Evolutionary conservation across 371 early-diverging fungal species (phyloP).

Genomic region (Mucor velutinosus): DNA sequence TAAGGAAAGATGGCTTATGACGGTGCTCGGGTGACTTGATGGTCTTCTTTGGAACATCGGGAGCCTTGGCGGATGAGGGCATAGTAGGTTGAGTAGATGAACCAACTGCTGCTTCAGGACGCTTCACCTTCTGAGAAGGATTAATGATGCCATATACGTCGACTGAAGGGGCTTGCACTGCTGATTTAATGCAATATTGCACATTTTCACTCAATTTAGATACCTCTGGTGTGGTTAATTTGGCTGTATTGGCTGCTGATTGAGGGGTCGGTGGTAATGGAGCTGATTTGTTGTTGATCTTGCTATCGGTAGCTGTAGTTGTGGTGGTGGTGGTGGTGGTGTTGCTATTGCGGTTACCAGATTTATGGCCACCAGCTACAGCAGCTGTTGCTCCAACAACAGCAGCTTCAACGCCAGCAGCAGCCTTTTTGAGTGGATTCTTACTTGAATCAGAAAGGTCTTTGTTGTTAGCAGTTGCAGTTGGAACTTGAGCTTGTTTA

Average conservation of each 20-base stretch:
- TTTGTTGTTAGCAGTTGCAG: neutral
- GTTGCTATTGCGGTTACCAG: neutral
- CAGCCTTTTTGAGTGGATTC: neutral
- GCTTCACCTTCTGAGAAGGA: neutral
- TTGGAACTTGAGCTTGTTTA: neutral
- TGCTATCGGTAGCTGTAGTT: neutral
- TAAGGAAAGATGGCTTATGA: neutral
- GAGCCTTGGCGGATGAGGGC: conserved; percentile 12
- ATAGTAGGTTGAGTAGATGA: conserved; percentile 1
- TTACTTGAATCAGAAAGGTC: neutral
- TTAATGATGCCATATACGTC: conserved; percentile 3
- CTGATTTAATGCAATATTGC: conserved; percentile 15
- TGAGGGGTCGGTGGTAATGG: neutral
- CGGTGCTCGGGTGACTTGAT: neutral
- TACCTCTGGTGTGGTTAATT: neutral
- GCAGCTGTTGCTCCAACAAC: neutral
- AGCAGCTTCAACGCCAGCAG: neutral
- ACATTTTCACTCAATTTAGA: conserved; percentile 9
- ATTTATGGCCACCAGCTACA: neutral
- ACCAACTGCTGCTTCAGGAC: conserved; percentile 14
- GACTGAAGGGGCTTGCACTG: conserved; percentile 2
- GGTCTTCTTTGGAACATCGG: conserved; percentile 8
- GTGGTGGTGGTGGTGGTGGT: neutral
- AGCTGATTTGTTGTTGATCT: neutral
- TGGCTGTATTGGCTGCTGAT: neutral